phyloP scores from a whole-genome alignment of 768 basidiomycete genomes.

The Austroboletus eburneus region DNA sequence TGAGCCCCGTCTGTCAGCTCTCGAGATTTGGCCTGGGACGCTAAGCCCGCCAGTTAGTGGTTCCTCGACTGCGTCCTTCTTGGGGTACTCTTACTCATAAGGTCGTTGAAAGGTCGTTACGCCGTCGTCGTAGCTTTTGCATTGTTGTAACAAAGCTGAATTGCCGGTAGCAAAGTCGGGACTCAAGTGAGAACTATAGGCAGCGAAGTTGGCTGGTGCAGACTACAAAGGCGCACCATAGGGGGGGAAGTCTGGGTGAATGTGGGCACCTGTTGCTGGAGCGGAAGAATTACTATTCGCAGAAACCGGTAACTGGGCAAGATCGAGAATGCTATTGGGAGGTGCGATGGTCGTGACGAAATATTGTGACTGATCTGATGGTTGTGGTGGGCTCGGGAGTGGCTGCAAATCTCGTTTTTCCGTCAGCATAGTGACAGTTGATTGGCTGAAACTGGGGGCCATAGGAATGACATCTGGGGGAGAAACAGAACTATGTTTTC shows the following conservation, averaged over 20 bases:
- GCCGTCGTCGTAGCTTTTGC: constrained; percentile 44
- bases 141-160: constrained; percentile 16
- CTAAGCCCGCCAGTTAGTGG: constrained; percentile 15
- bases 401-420: constrained; percentile 12
- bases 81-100: constrained; percentile 20
- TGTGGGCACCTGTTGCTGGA: not conserved
- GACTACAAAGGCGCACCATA: constrained; percentile 18
- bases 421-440: constrained; percentile 18
- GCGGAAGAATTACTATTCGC: not conserved
- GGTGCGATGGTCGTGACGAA: constrained; percentile 43
- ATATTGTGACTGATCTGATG: constrained; percentile 31
- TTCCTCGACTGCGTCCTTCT: constrained; percentile 6
- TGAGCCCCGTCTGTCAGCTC: constrained; percentile 47
- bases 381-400: constrained; percentile 11
- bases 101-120: constrained; percentile 37
- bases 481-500: constrained; percentile 9
- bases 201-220: constrained; percentile 11
- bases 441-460: not conserved
- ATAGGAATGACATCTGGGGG: constrained; percentile 10
- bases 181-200: constrained; percentile 16
- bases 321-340: constrained; percentile 22
- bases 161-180: constrained; percentile 17
- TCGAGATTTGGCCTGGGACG: constrained; percentile 30
- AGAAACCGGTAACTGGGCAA: constrained; percentile 7
- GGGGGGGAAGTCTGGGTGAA: constrained; percentile 1